Conservation (phyloP, 225 moss, liverwort and hornwort species). For the Rhytidiadelphus loreus region DNA sequence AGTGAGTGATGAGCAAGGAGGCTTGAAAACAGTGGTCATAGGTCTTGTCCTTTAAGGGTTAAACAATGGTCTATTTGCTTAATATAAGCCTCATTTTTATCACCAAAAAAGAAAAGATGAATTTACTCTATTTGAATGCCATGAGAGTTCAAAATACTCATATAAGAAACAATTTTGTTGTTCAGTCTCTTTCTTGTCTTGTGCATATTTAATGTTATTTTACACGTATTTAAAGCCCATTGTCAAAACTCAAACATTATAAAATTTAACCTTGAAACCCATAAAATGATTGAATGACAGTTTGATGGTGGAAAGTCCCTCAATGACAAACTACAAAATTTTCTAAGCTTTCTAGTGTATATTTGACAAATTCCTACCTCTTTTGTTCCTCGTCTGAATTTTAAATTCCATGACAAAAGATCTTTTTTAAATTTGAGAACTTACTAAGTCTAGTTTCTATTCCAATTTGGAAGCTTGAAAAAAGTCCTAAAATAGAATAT, state of each 20-base stretch:
- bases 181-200: fast-evolving
- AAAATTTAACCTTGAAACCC: neutral
- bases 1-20: too few relatives aligned
- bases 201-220: neutral
- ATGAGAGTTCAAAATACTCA: neutral
- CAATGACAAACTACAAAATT: neutral
- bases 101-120: neutral
- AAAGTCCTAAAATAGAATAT: neutral
- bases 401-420: neutral
- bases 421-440: neutral
- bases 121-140: neutral
- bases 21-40: too few relatives aligned
- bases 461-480: neutral
- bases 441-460: neutral
- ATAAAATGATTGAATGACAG: neutral
- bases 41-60: too few relatives aligned
- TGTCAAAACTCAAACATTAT: neutral
- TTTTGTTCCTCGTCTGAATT: neutral
- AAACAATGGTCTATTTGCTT: neutral
- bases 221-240: too few relatives aligned
- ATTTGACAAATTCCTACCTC: neutral
- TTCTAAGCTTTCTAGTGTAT: neutral
- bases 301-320: too few relatives aligned
- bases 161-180: neutral
- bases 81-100: neutral